phyloP scores from a whole-genome alignment of 2,329 filamentous ascomycete species.

The Aphanocladium album region DNA sequence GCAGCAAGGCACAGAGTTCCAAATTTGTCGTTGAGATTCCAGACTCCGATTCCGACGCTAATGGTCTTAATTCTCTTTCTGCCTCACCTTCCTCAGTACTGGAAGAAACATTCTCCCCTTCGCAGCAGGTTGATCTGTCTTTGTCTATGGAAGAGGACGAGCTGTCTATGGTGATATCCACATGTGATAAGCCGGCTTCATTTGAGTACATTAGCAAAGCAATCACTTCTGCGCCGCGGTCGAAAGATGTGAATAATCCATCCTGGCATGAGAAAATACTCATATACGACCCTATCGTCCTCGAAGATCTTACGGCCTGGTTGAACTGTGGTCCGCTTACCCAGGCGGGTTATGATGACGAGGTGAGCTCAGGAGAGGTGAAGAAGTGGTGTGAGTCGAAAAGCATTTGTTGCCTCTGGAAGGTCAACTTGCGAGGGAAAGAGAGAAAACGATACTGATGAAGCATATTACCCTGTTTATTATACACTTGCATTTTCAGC shows the following conservation, averaged over 20 bases:
- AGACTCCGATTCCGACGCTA: slow-evolving; percentile 44
- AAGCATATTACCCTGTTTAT: background rate
- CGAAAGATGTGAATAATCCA: slow-evolving; percentile 44
- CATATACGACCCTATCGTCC: slow-evolving; percentile 82
- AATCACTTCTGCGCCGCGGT: slow-evolving; percentile 45
- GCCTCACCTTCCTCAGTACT: slow-evolving; percentile 31
- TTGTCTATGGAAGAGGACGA: slow-evolving; percentile 41
- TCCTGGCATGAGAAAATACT: slow-evolving; percentile 92
- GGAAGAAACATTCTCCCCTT: slow-evolving; percentile 39
- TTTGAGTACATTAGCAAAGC: slow-evolving; percentile 52
- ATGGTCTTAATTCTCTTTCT: slow-evolving; percentile 17
- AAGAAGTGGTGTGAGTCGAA: slow-evolving; percentile 87
- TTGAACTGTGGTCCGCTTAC: slow-evolving; percentile 68
- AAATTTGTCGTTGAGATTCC: slow-evolving; percentile 40
- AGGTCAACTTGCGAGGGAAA: slow-evolving; percentile 47
- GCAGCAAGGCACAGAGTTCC: slow-evolving; percentile 13
- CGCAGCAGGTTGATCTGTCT: slow-evolving; percentile 37
- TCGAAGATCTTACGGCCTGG: slow-evolving; percentile 82
- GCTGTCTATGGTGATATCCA: slow-evolving; percentile 33
- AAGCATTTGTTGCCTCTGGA: slow-evolving; percentile 80
- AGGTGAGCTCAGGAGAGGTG: slow-evolving; percentile 60
- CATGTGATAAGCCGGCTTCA: slow-evolving; percentile 38
- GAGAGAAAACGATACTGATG: slow-evolving; percentile 45
- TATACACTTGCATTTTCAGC: slow-evolving; percentile 5
- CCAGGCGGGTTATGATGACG: slow-evolving; percentile 58